phyloP scores from a whole-genome alignment of 768 basidiomycete species.

The Hemileccinum rubropunctum region DNA sequence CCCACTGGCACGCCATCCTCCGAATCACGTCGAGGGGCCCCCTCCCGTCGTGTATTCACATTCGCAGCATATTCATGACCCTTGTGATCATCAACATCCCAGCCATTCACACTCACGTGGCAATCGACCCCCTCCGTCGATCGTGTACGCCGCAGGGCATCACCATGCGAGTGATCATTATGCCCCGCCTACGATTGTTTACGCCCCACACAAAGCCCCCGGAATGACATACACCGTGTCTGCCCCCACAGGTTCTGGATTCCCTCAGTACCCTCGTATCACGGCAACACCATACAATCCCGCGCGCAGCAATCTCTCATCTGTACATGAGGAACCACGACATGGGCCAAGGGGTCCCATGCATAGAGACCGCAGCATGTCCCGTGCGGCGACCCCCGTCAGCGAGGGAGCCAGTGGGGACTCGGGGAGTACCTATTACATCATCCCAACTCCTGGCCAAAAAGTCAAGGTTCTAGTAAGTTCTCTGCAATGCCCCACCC shows the following conservation, averaged over 20 bases:
- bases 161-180: conserved; percentile 49
- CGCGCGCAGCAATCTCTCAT: conserved; percentile 33
- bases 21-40: conserved; percentile 20
- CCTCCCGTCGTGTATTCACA: conserved; percentile 36
- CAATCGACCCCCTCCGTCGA: conserved; percentile 48
- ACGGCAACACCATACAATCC: conserved; percentile 43
- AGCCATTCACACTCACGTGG: conserved; percentile 37
- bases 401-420: conserved; percentile 45
- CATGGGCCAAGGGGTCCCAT: conserved; percentile 28
- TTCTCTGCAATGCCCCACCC: conserved; percentile 14
- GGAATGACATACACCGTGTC: conserved; percentile 71
- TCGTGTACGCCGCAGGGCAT: conserved; percentile 53
- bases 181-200: conserved; percentile 56
- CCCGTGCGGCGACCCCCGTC: conserved; percentile 37
- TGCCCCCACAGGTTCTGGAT: conserved; percentile 42
- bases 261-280: conserved; percentile 41
- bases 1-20: conserved; percentile 28
- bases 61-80: conserved; percentile 39
- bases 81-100: conserved; percentile 30
- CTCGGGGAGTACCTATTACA: conserved; percentile 73
- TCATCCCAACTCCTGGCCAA: conserved; percentile 67
- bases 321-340: conserved; percentile 39
- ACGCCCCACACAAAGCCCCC: conserved; percentile 53
- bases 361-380: conserved; percentile 24
- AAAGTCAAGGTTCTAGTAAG: conserved; percentile 75